Evolutionary conservation across 192 early-diverging fungal species (phyloP), one percentile per base, ranked within the genome.

Genomic region (Diversispora epigaea): DNA sequence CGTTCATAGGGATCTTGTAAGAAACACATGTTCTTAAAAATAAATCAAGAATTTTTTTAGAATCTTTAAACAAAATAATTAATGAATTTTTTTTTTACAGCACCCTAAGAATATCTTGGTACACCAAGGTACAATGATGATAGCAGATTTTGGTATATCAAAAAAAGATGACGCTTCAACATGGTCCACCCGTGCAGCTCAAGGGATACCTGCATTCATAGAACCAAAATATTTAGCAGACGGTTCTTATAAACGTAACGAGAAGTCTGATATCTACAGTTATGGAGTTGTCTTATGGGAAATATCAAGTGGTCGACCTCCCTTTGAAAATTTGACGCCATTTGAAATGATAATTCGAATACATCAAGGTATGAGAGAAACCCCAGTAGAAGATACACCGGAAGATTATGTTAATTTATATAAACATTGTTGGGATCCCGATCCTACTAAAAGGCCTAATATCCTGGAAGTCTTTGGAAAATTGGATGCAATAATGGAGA

Each of bases 231-330:
- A 15, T 9, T 47, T 68, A 5, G 41, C 41, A 17, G 11, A 61
- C 19, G 10, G 4, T 32, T 9, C 4, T 10, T 61, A 61, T 12
- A 61, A 2, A 61, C 19, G 32, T 54, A 54, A 11, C n/a, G n/a
- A 4, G 2, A 39, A 40, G 3, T 61, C 58, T 12, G 80, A 81
- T 52, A 77, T 81, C 39, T 81, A 81, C 39, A 78, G 77, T 15
- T 71, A 78, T 44, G 80, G 80, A 39, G 77, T 81, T 1, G 52
- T 81, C 3, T 43, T 81, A 12, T 81, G 80, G 80, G 80, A 81
- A 68, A 46, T 81, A 46, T 78, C 80, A 7, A 66, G 73, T 9
- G 80, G 80, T 9, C 80, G 77, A 62, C 50, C 68, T 12, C 73
- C 80, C 1, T 81, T 81, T 22, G 49, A 68, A 6, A 70, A 71